Base-by-base conservation (phyloP, 1,284 basidiomycete genomes). In the Lentinula novae-zelandiae region DNA sequence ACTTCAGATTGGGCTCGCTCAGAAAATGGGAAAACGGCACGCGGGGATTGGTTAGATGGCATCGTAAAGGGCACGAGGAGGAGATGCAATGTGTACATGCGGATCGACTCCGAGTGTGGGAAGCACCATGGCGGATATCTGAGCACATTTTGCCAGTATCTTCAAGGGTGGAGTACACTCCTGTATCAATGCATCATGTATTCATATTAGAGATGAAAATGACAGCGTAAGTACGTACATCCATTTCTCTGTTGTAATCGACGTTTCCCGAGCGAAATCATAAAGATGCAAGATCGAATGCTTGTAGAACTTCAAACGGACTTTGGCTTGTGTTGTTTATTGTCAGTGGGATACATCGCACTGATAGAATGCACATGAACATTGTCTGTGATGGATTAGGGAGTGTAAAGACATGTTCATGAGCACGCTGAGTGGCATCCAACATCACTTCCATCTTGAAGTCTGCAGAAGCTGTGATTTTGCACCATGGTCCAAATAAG, bases 241-340 rank as follows among this genome's bases (percentile, higher is more conserved):
- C 93, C 93, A 95, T 76, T 95, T 93, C 7, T 93, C 87, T 0
- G 87, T 88, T 8, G 90, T 91, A 53, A 94, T 72, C 61, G 84
- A 67, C 0, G 87, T 89, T 71, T 94, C 92, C 54, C 80, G 81
- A 17, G 89, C 76, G 67, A 91, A 92, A 39, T 82, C 79, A 69
- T 93, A 91, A 1, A 93, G 65, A 88, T 77, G 60, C n/a, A n/a
- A n/a, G n/a, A n/a, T n/a, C n/a, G 79, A 63, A 57, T 70, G 73
- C 61, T 72, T 71, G 62, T 79, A 73, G 31, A 78, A 75, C 60
- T 76, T 78, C 63, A 67, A 73, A 60, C 79, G 69, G 57, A 76
- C 75, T 64, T 79, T 70, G 7, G 69, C 57, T 64, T 77, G 78
- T 78, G 31, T 27, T 3, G 20, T 27, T 15, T 27, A 33, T 10